These are phyloP conservation scores for Pseudonectria foliicola DNA, from an alignment of 2,329 filamentous ascomycete genomes.

Conservation along the genomic window DNA sequence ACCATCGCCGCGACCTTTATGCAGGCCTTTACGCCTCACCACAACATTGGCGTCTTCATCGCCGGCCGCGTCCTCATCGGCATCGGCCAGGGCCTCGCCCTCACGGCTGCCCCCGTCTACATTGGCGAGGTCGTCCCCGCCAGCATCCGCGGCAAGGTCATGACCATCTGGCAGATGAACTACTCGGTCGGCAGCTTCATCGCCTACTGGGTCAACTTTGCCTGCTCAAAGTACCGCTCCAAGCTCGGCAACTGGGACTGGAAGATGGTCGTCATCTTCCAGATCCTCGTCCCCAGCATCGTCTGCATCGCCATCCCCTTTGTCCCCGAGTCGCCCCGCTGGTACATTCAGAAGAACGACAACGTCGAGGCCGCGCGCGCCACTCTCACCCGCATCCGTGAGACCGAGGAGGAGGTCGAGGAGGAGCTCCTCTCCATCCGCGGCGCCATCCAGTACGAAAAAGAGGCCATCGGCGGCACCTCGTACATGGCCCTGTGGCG, in stretches of 20 bases:
- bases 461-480: conserved; percentile 53
- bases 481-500: conserved; percentile 62
- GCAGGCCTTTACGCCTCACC: conserved; percentile 56
- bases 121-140: conserved; percentile 61
- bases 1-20: conserved; percentile 63
- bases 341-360: conserved; percentile 56
- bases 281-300: conserved; percentile 57
- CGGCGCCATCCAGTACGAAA: conserved; percentile 64
- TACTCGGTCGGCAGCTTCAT: conserved; percentile 55
- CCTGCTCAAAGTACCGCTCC: conserved; percentile 46
- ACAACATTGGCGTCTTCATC: conserved; percentile 59
- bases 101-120: conserved; percentile 63
- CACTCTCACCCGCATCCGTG: conserved; percentile 53
- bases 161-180: conserved; percentile 62
- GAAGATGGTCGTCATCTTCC: conserved; percentile 67
- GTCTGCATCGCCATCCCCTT: conserved; percentile 57
- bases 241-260: conserved; percentile 64
- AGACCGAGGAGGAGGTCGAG: conserved; percentile 58
- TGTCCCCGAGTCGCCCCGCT: conserved; percentile 61
- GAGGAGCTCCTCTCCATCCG: conserved; percentile 58
- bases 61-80: conserved; percentile 62
- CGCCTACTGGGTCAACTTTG: conserved; percentile 52
- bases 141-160: conserved; percentile 57
- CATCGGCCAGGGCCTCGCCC: conserved; percentile 61
- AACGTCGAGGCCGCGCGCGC: conserved; percentile 53